Base-by-base conservation (phyloP, 1,284 basidiomycete genomes). In the Pseudozyma sp. region DNA sequence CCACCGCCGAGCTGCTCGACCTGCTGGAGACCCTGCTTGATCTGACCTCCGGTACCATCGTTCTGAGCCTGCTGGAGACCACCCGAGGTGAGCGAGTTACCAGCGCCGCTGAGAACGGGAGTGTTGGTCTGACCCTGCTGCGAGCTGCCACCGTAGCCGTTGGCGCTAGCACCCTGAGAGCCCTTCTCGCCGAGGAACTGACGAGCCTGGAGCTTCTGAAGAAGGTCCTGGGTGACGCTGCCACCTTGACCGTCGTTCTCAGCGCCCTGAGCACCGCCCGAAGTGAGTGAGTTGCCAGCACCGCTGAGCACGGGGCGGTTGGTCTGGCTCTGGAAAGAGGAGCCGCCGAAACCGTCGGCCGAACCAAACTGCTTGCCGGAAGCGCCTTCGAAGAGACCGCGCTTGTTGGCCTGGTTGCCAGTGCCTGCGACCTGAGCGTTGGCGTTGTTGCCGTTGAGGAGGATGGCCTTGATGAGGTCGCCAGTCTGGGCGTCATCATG, bases 61-160 rank as follows among this genome's bases (percentile, higher is more conserved):
- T 65, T 59, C 50, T 65, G 55, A 34, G 56, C 55, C 39, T 43
- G 38, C 52, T 65, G 56, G 18, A 42, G 35, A 11, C 63, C 63
- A 44, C 63, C 63, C n/a, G 63, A 25, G 38, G 63, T 65, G 36
- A 65, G 50, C 39, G 56, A 59, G 52, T 65, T 65, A 39, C 63
- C 63, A 34, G 34, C 44, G 38, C 63, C 63, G 5, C 48, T 52
- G 19, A 65, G 50, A 16, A 65, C 63, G 31, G 63, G 63, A 18
- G 19, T 14, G 47, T 65, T 65, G 50, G 19, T 38, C 56, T 65
- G 51, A 19, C 56, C 50, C 45, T 65, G 56, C n/a, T 31, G 42
- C n/a, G 61, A 57, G 12, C n/a, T 25, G 43, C 54, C 61, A 49
- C 61, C 61, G 42, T 48, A 57, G 54, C 61, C 61, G 38, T 53